A percentile compares a stretch with the other conserved stretches of the same genome.
These are phyloP conservation scores for Pythium biforme DNA, from an alignment of 352 stramenopile species.

Conservation along the genomic window DNA sequence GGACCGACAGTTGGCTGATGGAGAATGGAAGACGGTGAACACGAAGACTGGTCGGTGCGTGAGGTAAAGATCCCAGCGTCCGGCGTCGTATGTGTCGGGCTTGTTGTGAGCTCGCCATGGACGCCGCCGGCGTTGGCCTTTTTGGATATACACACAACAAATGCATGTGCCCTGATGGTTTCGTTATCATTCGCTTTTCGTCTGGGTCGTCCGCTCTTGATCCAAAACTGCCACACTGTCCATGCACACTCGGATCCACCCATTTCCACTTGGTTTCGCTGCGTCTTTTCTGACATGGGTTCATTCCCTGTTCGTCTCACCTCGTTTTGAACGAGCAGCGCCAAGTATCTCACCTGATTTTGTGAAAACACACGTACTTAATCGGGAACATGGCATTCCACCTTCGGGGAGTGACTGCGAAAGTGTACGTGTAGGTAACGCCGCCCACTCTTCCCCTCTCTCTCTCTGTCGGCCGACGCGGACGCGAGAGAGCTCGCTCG, in stretches of 20 bases:
- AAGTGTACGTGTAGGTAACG: slow-evolving; percentile 20
- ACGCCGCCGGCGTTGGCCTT: slow-evolving; percentile 7
- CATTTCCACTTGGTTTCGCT: slow-evolving; percentile 18
- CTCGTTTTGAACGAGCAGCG: slow-evolving; percentile 4
- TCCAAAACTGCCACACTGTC: too few relatives aligned
- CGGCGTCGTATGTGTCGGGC: background rate
- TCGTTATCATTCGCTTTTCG: background rate
- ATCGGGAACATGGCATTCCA: background rate
- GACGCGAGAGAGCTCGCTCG: too few relatives aligned
- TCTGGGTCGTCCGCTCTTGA: background rate
- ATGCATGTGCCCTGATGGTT: slow-evolving; percentile 24
- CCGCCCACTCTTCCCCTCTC: background rate
- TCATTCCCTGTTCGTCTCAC: slow-evolving; percentile 16
- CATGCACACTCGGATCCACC: slow-evolving; percentile 4
- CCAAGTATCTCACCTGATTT: slow-evolving; percentile 8
- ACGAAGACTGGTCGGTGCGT: background rate
- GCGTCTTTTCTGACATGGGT: slow-evolving; percentile 19
- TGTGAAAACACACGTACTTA: slow-evolving; percentile 24
- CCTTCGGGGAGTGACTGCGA: slow-evolving; percentile 20
- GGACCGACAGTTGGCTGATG: background rate
- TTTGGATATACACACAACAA: slow-evolving; percentile 31
- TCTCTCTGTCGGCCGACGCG: background rate
- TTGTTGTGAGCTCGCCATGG: too few relatives aligned
- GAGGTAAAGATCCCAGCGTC: slow-evolving; percentile 15
- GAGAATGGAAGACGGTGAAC: background rate